Evolutionary conservation across 495 filamentous ascomycete species (phyloP).

Genomic region (Talaromyces ruber): DNA sequence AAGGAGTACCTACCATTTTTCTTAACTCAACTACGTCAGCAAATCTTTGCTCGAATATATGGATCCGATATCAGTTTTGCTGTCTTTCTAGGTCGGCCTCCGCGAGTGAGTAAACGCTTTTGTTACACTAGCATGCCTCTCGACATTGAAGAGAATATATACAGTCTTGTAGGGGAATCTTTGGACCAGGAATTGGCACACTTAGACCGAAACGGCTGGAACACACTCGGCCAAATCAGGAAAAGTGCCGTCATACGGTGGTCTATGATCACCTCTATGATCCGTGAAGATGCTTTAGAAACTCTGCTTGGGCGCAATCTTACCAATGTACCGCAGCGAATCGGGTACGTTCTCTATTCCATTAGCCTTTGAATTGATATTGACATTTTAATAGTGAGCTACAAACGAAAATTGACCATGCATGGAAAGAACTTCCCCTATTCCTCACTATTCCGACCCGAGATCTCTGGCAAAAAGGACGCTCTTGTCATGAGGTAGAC

Average conservation of each 20-base stretch:
- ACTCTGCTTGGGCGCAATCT: constrained; percentile 3
- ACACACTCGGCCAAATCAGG: constrained; percentile 6
- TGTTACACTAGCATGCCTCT: constrained; percentile 13
- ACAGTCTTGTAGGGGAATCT: background rate
- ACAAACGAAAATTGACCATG: constrained; percentile 3
- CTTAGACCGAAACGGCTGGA: constrained; percentile 6
- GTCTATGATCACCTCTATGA: constrained; percentile 7
- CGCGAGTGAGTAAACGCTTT: constrained; percentile 32
- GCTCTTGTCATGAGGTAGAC: constrained; percentile 5
- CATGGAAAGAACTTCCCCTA: constrained; percentile 5
- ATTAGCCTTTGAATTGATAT: background rate
- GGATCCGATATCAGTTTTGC: constrained; percentile 38
- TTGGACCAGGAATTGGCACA: constrained; percentile 4
- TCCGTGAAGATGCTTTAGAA: constrained; percentile 5
- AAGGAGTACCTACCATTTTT: constrained; percentile 22
- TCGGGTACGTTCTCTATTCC: background rate
- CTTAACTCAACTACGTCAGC: constrained; percentile 26
- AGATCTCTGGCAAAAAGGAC: constrained; percentile 2
- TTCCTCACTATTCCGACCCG: constrained; percentile 2
- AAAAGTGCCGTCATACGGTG: constrained; percentile 7
- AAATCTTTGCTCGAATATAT: constrained; percentile 31
- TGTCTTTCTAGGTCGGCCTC: constrained; percentile 35
- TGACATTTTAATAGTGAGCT: background rate
- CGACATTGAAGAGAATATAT: constrained; percentile 4
- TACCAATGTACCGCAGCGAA: constrained; percentile 6